Percentiles rank a stretch among this genome's conserved stretches.
phyloP scores from a whole-genome alignment of 768 basidiomycete species.

The Lactarius hatsudake region DNA sequence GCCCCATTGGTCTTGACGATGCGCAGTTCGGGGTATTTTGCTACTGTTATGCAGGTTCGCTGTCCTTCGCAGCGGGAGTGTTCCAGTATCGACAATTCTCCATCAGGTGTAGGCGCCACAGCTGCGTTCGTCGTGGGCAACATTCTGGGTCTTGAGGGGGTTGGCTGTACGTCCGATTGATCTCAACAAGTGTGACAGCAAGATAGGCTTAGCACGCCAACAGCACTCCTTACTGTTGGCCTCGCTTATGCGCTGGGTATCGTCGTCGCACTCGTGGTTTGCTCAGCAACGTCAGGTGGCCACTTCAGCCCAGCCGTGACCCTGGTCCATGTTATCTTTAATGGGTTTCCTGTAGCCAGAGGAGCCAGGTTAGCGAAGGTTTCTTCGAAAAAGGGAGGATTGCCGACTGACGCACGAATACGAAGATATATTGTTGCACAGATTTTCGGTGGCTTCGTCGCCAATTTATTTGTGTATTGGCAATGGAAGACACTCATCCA shows the following conservation, averaged over 20 bases:
- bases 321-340: conserved; percentile 49
- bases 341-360: conserved; percentile 51
- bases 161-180: conserved; percentile 33
- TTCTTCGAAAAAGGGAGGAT: neutral
- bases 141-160: conserved; percentile 25
- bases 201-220: neutral
- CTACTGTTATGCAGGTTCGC: conserved; percentile 24
- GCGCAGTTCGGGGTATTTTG: conserved; percentile 23
- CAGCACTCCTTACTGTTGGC: conserved; percentile 38
- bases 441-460: conserved; percentile 36
- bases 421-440: conserved; percentile 35
- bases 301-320: conserved; percentile 58
- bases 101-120: conserved; percentile 36
- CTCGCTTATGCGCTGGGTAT: conserved; percentile 40
- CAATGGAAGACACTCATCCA: conserved; percentile 29
- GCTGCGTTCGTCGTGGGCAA: conserved; percentile 34
- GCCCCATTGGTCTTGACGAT: neutral
- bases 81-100: neutral
- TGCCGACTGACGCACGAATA: neutral
- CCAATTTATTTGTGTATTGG: conserved; percentile 33
- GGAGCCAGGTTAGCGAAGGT: conserved; percentile 43
- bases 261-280: conserved; percentile 37
- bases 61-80: neutral
- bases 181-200: neutral
- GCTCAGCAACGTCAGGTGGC: conserved; percentile 37